Percentiles rank a stretch among this genome's conserved stretches.
Evolutionary conservation across 495 filamentous ascomycete species (phyloP).

Genomic region (Penicillium malachiteum): DNA sequence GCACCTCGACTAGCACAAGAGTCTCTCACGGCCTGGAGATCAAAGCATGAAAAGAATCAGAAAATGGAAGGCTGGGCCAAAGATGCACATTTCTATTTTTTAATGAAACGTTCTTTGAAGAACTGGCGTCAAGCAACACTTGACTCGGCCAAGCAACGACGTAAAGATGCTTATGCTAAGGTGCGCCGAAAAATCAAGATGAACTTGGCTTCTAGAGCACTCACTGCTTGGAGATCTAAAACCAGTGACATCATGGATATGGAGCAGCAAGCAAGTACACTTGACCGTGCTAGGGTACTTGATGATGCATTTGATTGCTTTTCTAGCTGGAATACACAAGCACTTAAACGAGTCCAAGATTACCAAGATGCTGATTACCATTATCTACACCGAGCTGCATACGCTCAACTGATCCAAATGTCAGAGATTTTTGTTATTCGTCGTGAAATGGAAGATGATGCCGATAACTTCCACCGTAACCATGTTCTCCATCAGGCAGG

Average conservation of each 20-base stretch:
- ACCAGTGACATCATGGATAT: conserved; percentile 38
- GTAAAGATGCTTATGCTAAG: conserved; percentile 59
- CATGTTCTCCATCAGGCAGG: conserved; percentile 47
- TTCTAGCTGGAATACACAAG: conserved; percentile 43
- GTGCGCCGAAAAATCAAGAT: conserved; percentile 59
- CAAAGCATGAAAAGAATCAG: conserved; percentile 42
- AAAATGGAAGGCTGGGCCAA: conserved; percentile 54
- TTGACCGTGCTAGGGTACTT: conserved; percentile 39
- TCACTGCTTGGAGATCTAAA: conserved; percentile 48
- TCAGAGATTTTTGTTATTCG: conserved; percentile 39
- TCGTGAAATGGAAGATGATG: conserved; percentile 50
- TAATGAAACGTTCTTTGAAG: conserved; percentile 52
- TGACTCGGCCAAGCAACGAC: conserved; percentile 51
- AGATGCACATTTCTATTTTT: conserved; percentile 60
- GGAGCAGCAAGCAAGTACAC: conserved; percentile 42
- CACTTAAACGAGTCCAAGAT: conserved; percentile 37
- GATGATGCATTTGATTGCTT: conserved; percentile 39
- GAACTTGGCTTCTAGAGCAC: conserved; percentile 47
- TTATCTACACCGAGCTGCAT: conserved; percentile 42
- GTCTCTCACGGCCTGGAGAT: conserved; percentile 48
- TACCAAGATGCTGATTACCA: conserved; percentile 42
- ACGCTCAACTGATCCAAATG: conserved; percentile 48
- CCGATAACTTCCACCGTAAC: conserved; percentile 44
- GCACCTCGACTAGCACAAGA: conserved; percentile 49
- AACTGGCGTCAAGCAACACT: conserved; percentile 54